These are phyloP conservation scores for Phaeosphaeriaceae sp. DNA, from an alignment of 2,329 filamentous ascomycete species.

Conservation along the genomic window DNA sequence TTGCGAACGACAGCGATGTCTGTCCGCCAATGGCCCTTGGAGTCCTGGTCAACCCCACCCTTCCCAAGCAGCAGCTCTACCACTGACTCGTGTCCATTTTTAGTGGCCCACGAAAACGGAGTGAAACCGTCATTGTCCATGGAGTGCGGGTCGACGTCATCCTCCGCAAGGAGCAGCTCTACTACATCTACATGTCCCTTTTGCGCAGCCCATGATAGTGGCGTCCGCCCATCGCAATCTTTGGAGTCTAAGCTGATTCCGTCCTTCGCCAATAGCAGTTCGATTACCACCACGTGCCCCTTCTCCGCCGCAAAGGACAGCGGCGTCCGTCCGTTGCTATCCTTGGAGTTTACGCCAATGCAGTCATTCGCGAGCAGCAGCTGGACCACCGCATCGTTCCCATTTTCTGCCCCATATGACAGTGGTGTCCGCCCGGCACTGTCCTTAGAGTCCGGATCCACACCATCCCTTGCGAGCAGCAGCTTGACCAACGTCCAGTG, in stretches of 20 bases:
- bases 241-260: neutral
- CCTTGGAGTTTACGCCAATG: too few relatives aligned
- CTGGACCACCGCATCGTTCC: too few relatives aligned
- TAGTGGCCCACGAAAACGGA: neutral
- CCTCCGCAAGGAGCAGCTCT: neutral
- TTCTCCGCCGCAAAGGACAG: neutral
- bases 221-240: neutral
- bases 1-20: neutral
- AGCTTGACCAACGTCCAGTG: too few relatives aligned
- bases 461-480: too few relatives aligned
- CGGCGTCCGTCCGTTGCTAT: neutral
- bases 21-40: neutral
- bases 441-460: too few relatives aligned
- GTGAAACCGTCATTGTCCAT: neutral
- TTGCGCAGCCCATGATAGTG: neutral
- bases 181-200: neutral
- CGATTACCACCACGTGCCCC: neutral
- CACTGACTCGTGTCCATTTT: neutral
- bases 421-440: too few relatives aligned
- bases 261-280: neutral
- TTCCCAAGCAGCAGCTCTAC: neutral
- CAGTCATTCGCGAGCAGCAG: too few relatives aligned
- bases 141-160: neutral
- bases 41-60: too few relatives aligned
- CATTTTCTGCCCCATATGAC: too few relatives aligned